These are phyloP conservation scores for Lepidium sativum DNA, from an alignment of 345 rosid genomes.

Conservation along the genomic window DNA sequence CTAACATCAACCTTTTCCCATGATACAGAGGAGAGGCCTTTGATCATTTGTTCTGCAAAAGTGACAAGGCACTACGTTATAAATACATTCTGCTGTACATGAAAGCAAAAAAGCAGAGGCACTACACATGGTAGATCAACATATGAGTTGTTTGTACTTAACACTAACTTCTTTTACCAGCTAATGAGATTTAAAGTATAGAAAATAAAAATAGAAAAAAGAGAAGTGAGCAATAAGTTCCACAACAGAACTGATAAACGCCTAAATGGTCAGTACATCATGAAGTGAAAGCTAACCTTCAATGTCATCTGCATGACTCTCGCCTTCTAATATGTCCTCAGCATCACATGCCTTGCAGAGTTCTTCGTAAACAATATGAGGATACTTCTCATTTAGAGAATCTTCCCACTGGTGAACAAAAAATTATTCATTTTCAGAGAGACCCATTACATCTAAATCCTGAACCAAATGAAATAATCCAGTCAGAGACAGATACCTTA, in stretches of 20 bases:
- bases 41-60: slow-evolving; percentile 72
- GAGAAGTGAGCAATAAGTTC: not conserved
- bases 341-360: slow-evolving; percentile 64
- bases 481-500: slow-evolving; percentile 41
- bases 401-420: slow-evolving; percentile 57
- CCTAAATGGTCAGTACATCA: not conserved
- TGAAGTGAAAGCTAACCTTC: slow-evolving; percentile 54
- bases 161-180: not conserved
- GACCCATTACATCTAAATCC: slow-evolving; percentile 1
- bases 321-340: slow-evolving; percentile 35
- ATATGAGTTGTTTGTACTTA: not conserved
- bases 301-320: slow-evolving; percentile 41
- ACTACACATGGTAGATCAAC: not conserved
- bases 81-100: not conserved
- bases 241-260: not conserved
- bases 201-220: not conserved
- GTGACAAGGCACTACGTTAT: not conserved
- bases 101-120: not conserved
- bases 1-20: slow-evolving; percentile 98
- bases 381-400: slow-evolving; percentile 61
- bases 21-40: slow-evolving; percentile 67
- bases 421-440: not conserved
- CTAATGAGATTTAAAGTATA: not conserved
- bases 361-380: slow-evolving; percentile 86
- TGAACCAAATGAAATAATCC: not conserved